phyloP scores from a whole-genome alignment of 2,329 filamentous ascomycete species.

The Aspergillus sojae region DNA sequence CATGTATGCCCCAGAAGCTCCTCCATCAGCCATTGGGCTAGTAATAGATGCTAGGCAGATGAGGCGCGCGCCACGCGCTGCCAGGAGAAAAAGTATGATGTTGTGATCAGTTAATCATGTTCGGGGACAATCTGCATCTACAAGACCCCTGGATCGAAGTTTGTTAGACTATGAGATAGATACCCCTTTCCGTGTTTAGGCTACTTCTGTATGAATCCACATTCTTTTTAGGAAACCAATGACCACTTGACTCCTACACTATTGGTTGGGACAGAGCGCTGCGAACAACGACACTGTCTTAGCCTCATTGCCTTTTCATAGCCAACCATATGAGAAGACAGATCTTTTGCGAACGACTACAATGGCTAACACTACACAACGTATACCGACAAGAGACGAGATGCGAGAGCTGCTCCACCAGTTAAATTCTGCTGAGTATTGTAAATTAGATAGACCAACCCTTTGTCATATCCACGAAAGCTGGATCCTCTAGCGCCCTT shows the following conservation, averaged over 20 bases:
- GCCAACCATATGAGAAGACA: not conserved
- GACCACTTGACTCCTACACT: not conserved
- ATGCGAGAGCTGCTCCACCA: not conserved
- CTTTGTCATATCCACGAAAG: not conserved
- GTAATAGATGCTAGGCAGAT: conserved; percentile 18
- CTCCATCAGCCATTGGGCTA: conserved; percentile 9
- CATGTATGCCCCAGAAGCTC: conserved; percentile 10
- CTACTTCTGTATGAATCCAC: not conserved
- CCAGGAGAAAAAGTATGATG: conserved; percentile 46
- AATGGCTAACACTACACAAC: not conserved
- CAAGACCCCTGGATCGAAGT: conserved; percentile 16
- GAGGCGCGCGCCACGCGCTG: conserved; percentile 35
- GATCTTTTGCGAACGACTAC: not conserved
- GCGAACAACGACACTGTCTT: not conserved
- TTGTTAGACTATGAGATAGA: conserved; percentile 24
- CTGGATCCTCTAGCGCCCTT: conserved; percentile 13
- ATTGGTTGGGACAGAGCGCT: not conserved
- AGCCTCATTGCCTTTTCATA: too few species aligned
- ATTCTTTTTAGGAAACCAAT: not conserved
- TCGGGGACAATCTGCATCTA: conserved; percentile 13
- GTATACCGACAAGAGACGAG: not conserved
- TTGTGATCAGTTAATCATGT: conserved; percentile 24
- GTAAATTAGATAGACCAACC: too few species aligned
- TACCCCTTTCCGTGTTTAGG: conserved; percentile 21
- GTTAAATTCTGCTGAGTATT: not conserved